Evolutionary conservation across 208 protist species (phyloP), one percentile per base, ranked within the genome.

Genomic region (Strigomonas oncopelti): DNA sequence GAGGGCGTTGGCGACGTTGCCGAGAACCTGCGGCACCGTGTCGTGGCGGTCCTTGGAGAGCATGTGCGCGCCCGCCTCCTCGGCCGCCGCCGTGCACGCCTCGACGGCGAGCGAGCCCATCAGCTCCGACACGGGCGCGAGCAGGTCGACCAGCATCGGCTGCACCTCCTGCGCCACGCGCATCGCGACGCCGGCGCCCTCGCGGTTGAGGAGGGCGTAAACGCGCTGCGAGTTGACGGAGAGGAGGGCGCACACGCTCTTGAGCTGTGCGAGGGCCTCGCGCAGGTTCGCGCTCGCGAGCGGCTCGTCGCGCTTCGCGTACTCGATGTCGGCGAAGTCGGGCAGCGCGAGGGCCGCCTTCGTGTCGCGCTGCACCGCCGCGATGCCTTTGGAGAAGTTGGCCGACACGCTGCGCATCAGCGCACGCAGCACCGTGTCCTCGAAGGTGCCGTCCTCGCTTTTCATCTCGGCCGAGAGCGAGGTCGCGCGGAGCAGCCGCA

Each of bases 401-500:
- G 55, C 65, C 52, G 68, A 67, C n/a, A 91, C 79, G 67, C 87
- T 88, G 55, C 67, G 69, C 81, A 89, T 83, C 28, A 94, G 72
- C 9, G 75, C 80, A 59, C 74, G 69, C n/a, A 85, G 67, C 31
- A 94, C 79, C 22, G 77, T 62, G 45, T 69, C 75, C 64, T 90
- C 83, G 65, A 94, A 90, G 18, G 74, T 69, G 16, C 54, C 53
- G 42, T 78, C 59, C 45, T 71, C 68, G 38, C 34, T 32, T n/a
- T 64, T 71, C 18, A 27, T n/a, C 18, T 56, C 45, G 18, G 69
- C 65, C 54, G 87, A 87, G 38, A 90, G 71, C n/a, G 85, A 89
- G 0, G 86, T 95, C 25, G 84, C 77, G 28, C 84, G 87, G 65
- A 95, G 74, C 34, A 91, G 78, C n/a, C 90, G 87, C 60, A 95